phyloP scores from a whole-genome alignment of 2,329 filamentous ascomycete genomes.

The Xylariales sp. region DNA sequence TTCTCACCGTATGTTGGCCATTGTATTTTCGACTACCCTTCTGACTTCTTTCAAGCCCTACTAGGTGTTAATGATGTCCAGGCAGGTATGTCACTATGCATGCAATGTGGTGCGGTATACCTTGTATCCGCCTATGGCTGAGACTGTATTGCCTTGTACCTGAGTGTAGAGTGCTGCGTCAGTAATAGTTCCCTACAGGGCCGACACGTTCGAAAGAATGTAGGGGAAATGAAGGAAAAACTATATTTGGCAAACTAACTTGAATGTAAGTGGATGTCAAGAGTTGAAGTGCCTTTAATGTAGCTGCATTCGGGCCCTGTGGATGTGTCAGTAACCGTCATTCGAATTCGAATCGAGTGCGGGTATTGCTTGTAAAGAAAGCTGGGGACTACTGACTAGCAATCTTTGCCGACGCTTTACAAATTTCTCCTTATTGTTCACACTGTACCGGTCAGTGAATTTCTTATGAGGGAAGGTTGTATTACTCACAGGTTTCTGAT shows the following conservation, averaged over 20 bases:
- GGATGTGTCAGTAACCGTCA: slow-evolving; percentile 13
- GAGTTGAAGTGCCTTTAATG: slow-evolving; percentile 84
- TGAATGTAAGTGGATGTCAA: slow-evolving; percentile 92
- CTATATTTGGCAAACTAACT: slow-evolving; percentile 51
- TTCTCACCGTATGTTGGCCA: slow-evolving; percentile 81
- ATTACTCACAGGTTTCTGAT: slow-evolving; percentile 35
- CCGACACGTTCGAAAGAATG: neutral
- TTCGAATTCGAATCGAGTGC: neutral
- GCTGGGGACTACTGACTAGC: slow-evolving; percentile 55
- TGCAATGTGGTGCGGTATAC: slow-evolving; percentile 11
- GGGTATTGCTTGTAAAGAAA: neutral
- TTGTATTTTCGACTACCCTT: slow-evolving; percentile 87
- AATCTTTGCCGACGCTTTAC: slow-evolving; percentile 95
- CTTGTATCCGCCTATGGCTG: slow-evolving; percentile 90
- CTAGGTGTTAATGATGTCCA: slow-evolving; percentile 10
- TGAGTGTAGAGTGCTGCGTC: neutral
- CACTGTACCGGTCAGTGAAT: slow-evolving; percentile 80
- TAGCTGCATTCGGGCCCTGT: slow-evolving; percentile 86
- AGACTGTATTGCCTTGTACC: slow-evolving; percentile 93
- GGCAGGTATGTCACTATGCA: neutral
- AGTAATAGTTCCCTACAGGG: neutral
- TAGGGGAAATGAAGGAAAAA: neutral
- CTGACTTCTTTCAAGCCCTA: slow-evolving; percentile 83
- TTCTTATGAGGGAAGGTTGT: neutral
- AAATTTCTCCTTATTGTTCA: slow-evolving; percentile 94